These are phyloP conservation scores for Rhodamnia rubescens DNA, from an alignment of 345 rosid species.

Conservation along the genomic window DNA sequence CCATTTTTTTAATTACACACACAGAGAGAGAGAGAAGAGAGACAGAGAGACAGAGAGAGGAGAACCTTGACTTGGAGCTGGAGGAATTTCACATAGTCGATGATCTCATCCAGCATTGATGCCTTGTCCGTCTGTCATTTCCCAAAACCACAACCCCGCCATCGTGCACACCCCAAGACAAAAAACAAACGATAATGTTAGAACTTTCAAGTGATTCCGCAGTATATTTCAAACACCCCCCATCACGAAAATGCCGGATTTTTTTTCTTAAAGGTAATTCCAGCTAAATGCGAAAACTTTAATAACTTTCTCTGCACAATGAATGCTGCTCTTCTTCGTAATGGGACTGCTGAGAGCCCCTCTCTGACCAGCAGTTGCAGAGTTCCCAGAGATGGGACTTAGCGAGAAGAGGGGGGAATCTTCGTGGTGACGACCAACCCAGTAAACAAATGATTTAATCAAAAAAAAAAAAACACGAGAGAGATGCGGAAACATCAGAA, in stretches of 20 bases:
- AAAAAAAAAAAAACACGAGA: background rate
- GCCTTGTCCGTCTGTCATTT: conserved; percentile 96
- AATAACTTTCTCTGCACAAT: background rate
- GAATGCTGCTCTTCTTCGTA: background rate
- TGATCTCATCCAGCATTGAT: conserved; percentile 98
- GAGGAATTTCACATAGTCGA: conserved; percentile 96
- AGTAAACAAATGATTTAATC: background rate
- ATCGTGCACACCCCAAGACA: background rate
- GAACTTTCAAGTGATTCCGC: background rate
- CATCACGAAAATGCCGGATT: too few species aligned
- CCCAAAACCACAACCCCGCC: background rate
- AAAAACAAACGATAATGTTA: background rate
- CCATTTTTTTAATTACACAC: background rate
- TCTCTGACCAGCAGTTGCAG: too few species aligned
- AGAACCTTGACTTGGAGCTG: conserved; percentile 99
- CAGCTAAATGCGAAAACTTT: too few species aligned
- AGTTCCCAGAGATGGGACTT: background rate
- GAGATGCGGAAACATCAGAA: background rate
- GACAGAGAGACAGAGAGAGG: too few species aligned
- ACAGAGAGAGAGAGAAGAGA: background rate
- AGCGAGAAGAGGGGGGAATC: background rate
- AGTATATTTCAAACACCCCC: too few species aligned
- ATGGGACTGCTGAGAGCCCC: background rate
- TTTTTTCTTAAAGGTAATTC: too few species aligned
- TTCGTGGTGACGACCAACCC: background rate